These are phyloP conservation scores for Tolypocladium endophyticum DNA, from an alignment of 2,329 filamentous ascomycete species.

Conservation along the genomic window DNA sequence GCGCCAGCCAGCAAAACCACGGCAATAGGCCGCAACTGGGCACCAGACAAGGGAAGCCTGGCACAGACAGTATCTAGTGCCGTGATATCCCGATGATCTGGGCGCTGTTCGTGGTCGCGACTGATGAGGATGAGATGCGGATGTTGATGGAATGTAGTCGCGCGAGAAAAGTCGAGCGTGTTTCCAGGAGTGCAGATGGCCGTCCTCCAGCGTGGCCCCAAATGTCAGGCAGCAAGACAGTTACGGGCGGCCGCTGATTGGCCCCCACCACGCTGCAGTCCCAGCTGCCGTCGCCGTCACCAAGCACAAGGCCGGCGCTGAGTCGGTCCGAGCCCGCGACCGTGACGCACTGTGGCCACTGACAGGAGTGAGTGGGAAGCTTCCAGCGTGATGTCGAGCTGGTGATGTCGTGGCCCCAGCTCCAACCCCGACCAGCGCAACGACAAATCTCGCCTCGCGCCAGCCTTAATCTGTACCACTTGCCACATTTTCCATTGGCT, in stretches of 20 bases:
- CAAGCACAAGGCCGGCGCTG: constrained; percentile 1
- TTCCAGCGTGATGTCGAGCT: constrained; percentile 1
- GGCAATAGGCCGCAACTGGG: constrained; percentile 5
- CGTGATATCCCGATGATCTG: constrained; percentile 13
- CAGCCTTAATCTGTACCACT: background rate
- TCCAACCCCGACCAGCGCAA: background rate
- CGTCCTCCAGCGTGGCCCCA: constrained; percentile 12
- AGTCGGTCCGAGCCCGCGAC: constrained; percentile 10
- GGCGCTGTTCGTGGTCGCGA: constrained; percentile 10
- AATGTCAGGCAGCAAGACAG: constrained; percentile 21
- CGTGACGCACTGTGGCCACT: constrained; percentile 2
- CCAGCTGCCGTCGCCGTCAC: background rate
- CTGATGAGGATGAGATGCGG: constrained; percentile 13
- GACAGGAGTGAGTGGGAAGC: constrained; percentile 2
- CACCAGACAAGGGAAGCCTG: constrained; percentile 8
- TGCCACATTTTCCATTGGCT: background rate
- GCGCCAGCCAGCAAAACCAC: constrained; percentile 1
- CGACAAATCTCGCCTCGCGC: background rate
- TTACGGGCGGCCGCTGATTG: background rate
- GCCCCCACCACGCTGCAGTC: background rate
- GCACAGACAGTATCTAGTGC: constrained; percentile 10
- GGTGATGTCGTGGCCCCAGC: constrained; percentile 11
- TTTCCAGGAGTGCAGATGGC: constrained; percentile 10
- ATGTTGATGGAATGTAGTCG: constrained; percentile 20
- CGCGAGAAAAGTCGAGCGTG: constrained; percentile 20